phyloP scores from a whole-genome alignment of 2,329 filamentous ascomycete genomes.

The Neocucurbitaria cava region DNA sequence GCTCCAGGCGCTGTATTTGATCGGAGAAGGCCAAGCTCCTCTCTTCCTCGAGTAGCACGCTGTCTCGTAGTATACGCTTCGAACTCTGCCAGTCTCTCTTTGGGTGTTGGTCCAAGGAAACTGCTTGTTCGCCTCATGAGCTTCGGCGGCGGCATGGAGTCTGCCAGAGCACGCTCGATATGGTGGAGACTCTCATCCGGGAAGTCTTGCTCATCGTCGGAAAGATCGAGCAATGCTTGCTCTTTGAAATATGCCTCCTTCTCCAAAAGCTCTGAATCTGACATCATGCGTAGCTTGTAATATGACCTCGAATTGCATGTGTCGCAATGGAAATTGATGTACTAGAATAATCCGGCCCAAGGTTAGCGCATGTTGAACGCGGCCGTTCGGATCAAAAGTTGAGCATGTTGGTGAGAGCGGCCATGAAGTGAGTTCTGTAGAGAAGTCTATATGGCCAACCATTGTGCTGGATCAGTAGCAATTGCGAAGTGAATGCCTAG shows the following conservation, averaged over 20 bases:
- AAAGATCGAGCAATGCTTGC: conserved; percentile 37
- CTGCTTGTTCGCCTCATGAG: conserved; percentile 27
- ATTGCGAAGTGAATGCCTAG: conserved; percentile 4
- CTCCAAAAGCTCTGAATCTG: conserved; percentile 26
- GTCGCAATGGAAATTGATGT: not conserved
- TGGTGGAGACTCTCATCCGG: conserved; percentile 16
- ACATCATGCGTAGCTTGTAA: conserved; percentile 21
- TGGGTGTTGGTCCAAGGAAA: conserved; percentile 42
- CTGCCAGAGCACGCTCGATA: conserved; percentile 30
- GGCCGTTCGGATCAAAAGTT: not conserved
- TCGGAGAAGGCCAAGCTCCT: conserved; percentile 9
- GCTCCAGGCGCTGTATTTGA: conserved; percentile 28
- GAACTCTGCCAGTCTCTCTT: conserved; percentile 36
- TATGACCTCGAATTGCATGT: not conserved
- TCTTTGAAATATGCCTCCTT: conserved; percentile 41
- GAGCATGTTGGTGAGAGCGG: not conserved
- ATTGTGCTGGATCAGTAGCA: conserved; percentile 1
- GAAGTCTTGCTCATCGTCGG: conserved; percentile 35
- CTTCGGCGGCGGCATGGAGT: conserved; percentile 27
- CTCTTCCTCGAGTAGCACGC: conserved; percentile 16
- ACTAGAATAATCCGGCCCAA: not conserved
- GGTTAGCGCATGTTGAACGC: not conserved
- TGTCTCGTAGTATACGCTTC: conserved; percentile 27
- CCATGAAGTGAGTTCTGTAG: not conserved
- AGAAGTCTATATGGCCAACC: conserved; percentile 10